Percentiles rank a stretch among this genome's conserved stretches.
These are phyloP conservation scores for Phialophora tarda DNA, from an alignment of 2,329 filamentous ascomycete genomes.

Conservation along the genomic window DNA sequence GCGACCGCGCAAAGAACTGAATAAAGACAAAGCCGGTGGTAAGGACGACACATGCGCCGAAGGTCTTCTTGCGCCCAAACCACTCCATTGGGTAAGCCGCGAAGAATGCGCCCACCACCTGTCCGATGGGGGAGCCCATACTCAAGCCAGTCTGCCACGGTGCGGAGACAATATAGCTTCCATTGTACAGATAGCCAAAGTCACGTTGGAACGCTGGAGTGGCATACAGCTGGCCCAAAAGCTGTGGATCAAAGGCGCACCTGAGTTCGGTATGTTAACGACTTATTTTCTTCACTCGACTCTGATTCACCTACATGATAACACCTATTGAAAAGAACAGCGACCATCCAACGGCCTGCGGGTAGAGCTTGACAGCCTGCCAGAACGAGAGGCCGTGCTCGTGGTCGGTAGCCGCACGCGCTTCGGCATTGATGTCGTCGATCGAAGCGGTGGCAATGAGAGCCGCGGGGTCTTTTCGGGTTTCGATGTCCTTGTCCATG, in stretches of 20 bases:
- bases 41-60: constrained; percentile 35
- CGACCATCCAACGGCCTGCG: constrained; percentile 50
- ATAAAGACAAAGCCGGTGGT: constrained; percentile 38
- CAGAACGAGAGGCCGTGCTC: constrained; percentile 47
- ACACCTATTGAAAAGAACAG: constrained; percentile 45
- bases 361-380: constrained; percentile 52
- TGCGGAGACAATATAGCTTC: constrained; percentile 55
- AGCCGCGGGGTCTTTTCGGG: constrained; percentile 33
- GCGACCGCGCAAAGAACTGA: constrained; percentile 43
- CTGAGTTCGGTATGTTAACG: constrained; percentile 8
- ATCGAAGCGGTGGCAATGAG: constrained; percentile 35
- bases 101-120: constrained; percentile 52
- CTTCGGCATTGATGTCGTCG: constrained; percentile 40
- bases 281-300: constrained; percentile 68
- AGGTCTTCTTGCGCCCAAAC: constrained; percentile 45
- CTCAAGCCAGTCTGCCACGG: constrained; percentile 68
- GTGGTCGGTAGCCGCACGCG: constrained; percentile 44
- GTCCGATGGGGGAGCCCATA: constrained; percentile 55
- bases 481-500: constrained; percentile 34
- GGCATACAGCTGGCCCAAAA: constrained; percentile 67
- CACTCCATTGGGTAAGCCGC: constrained; percentile 48
- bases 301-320: constrained; percentile 57
- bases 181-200: constrained; percentile 59
- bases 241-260: constrained; percentile 64
- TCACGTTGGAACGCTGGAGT: constrained; percentile 63